A percentile compares a stretch with the other conserved stretches of the same genome.
These are phyloP conservation scores for Pichia sp. DNA, from an alignment of 1,139 yeast genomes.

Conservation along the genomic window DNA sequence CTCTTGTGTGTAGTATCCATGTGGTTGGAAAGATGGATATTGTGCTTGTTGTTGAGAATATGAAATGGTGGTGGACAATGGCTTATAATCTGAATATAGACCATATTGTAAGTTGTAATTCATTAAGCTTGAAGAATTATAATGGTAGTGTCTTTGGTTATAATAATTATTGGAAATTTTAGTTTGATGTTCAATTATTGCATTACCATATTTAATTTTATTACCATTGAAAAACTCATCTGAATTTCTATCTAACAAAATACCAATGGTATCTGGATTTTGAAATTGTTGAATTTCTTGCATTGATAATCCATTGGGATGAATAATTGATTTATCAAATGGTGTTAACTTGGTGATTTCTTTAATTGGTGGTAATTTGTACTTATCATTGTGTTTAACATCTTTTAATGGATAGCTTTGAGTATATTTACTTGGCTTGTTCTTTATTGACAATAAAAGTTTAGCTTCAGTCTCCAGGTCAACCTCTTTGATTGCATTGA, in stretches of 20 bases:
- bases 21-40: background rate
- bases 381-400: background rate
- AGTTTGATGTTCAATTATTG: background rate
- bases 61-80: background rate
- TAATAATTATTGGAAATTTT: background rate
- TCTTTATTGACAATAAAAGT: background rate
- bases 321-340: conserved; percentile 19
- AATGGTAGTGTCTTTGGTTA: background rate
- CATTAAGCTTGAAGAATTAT: background rate
- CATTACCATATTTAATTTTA: conserved; percentile 4
- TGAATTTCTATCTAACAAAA: conserved; percentile 4
- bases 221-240: conserved; percentile 7
- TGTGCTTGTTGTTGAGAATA: background rate
- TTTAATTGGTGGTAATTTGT: conserved; percentile 16
- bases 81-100: background rate
- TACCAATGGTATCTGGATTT: conserved; percentile 4
- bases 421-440: background rate
- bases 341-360: conserved; percentile 14
- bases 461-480: conserved; percentile 17
- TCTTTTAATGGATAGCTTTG: conserved; percentile 1
- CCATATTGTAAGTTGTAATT: background rate
- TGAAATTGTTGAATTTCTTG: conserved; percentile 11
- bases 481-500: conserved; percentile 11
- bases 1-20: background rate
- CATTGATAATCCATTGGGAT: conserved; percentile 16